phyloP scores from a whole-genome alignment of 108 stramenopile species.

The Nannochloropsis salina region DNA sequence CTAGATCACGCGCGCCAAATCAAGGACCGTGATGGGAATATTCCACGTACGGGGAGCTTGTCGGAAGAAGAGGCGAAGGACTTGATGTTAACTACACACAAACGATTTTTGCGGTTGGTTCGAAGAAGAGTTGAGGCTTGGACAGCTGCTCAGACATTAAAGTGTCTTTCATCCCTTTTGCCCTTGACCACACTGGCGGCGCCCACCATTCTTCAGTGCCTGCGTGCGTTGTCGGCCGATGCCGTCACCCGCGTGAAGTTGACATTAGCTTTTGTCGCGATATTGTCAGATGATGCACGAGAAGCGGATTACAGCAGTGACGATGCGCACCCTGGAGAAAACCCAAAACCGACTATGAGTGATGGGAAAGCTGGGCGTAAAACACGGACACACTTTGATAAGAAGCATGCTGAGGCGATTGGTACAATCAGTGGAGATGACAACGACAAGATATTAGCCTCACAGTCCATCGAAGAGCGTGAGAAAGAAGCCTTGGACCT shows the following conservation, averaged over 20 bases:
- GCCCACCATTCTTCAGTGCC: background rate
- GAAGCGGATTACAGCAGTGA: background rate
- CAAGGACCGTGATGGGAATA: background rate
- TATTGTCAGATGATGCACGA: background rate
- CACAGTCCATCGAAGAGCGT: background rate
- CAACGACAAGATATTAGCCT: background rate
- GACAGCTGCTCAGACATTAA: background rate
- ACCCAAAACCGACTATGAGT: background rate
- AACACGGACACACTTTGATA: no score
- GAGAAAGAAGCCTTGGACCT: conserved; percentile 6
- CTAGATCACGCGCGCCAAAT: background rate
- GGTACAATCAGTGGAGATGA: background rate
- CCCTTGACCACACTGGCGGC: background rate
- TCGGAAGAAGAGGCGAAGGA: background rate
- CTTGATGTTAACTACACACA: conserved; percentile 3
- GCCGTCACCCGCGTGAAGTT: background rate
- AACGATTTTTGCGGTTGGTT: background rate
- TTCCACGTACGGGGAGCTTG: background rate
- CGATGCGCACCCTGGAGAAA: background rate
- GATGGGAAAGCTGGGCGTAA: no score
- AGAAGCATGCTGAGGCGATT: no score
- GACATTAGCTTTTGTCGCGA: background rate
- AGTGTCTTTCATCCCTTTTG: background rate
- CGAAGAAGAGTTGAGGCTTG: background rate
- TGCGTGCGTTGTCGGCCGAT: conserved; percentile 11